Evolutionary conservation across 73 alveolate species (phyloP), one percentile per base, ranked within the genome.

Genomic region (Tetrahymena elliotti): DNA sequence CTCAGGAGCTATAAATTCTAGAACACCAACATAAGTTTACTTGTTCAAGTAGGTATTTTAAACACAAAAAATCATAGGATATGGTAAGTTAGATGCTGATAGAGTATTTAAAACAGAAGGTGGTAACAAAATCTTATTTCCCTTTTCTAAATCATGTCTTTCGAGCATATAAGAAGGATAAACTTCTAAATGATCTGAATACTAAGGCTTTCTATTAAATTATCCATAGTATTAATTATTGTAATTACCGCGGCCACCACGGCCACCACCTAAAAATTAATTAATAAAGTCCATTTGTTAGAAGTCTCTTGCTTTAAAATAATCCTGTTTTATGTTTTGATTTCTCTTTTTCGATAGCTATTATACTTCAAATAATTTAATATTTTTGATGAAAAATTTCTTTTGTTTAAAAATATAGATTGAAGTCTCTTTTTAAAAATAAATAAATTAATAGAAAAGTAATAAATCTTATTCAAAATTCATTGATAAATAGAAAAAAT

Each of bases 1-100:
- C 95, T 98, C 99, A 93, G 98, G 99, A 36, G 99, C 99, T 4
- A 99, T 96, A 95, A 98, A 98, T 93, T 98, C 99, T 0, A 97
- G 95, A 12, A 98, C 99, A 38, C 99, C 99, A 83, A 99, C 98
- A 96, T 99, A 98, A 6, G 99, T 97, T 22, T 92, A 95, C 94
- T 53, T 94, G 33, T 84, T 35, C 11, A 47, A 35, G 27, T 52
- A 36, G 27, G 96, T 94, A 34, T 94, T 84, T 18, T 27, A 4
- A 5, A 94, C 35, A 40, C 83, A 84, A 84, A 94, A 94, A 31
- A 94, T 94, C 96, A 94, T 94, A 5, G 96, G 96, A 38, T 94
- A 94, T 68, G 83, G 93, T 52, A 84, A 53, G 39, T 88, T 84
- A 15, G 93, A 38, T 53, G 53, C 83, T 10, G 93, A 84, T 37